A percentile compares a stretch with the other conserved stretches of the same genome.
phyloP scores from a whole-genome alignment of 2,329 filamentous ascomycete species.

The Talaromyces marneffei region DNA sequence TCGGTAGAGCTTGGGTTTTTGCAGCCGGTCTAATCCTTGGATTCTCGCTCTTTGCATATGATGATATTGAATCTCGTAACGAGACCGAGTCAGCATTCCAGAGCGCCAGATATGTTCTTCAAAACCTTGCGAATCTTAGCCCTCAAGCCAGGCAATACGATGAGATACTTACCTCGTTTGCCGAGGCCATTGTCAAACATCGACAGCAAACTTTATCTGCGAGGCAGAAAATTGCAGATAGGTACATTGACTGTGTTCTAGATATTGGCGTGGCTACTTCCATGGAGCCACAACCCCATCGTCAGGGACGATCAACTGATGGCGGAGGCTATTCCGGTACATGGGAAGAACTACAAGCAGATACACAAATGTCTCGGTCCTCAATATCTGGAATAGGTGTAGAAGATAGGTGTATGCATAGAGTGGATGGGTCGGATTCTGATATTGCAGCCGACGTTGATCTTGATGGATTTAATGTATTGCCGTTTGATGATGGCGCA shows the following conservation, averaged over 20 bases:
- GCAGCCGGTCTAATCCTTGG: constrained; percentile 54
- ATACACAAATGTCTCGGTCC: not conserved
- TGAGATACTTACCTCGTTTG: constrained; percentile 48
- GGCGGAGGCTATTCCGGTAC: not conserved
- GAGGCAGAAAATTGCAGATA: constrained; percentile 7
- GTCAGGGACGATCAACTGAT: not conserved
- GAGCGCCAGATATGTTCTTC: constrained; percentile 47
- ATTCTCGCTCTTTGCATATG: constrained; percentile 46
- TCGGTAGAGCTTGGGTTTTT: constrained; percentile 48
- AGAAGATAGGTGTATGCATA: not conserved
- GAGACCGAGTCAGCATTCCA: constrained; percentile 47
- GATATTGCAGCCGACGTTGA: constrained; percentile 5
- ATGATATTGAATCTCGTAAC: constrained; percentile 32
- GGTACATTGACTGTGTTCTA: constrained; percentile 12
- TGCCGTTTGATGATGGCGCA: constrained; percentile 11
- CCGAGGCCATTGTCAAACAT: constrained; percentile 42
- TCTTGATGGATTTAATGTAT: constrained; percentile 12
- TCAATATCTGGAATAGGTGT: not conserved
- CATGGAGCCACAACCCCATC: not conserved
- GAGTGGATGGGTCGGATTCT: not conserved
- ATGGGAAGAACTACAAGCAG: not conserved
- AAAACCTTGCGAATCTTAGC: constrained; percentile 44
- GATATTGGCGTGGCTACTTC: constrained; percentile 2
- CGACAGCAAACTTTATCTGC: constrained; percentile 24
- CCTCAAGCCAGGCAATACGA: constrained; percentile 55